Evolutionary conservation across 164 flowering plant genomes (phyloP), one percentile per base, ranked within the genome.

Genomic region (Stephania yunnanensis): DNA sequence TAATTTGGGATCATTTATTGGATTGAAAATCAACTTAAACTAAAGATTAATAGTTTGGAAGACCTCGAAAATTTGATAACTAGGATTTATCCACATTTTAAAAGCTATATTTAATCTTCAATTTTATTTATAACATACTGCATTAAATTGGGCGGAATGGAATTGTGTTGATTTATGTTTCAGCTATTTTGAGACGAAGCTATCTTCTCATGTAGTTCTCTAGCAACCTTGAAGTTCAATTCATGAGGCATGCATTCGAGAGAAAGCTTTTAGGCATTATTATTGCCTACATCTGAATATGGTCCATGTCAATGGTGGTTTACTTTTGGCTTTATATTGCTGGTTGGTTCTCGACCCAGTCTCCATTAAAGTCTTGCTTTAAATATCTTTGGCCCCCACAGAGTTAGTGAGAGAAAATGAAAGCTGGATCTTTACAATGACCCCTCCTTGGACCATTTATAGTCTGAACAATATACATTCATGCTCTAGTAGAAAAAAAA

Each of bases 371-470:
- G 22, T 61, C 66, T 61, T 61, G 20, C 66, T 61, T 61, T 61
- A 19, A n/a, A 61, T 19, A 61, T 61, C 66, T 19, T 9, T 17
- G 66, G 66, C 66, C 66, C 66, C 66, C 66, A 25, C 66, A 61
- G 29, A 17, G 66, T 61, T 61, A 61, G 66, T n/a, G 66, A 61
- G 66, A 61, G 66, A 61, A 61, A 19, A 61, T 61, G 66, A 61
- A 61, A 61, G 66, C 66, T 61, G 8, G 20, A 5, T n/a, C 66
- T 61, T 36, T 61, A 8, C 66, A 61, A 61, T 61, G 66, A 61
- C 66, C n/a, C 42, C 25, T 7, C 29, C 20, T 61, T 20, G 66
- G 25, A 61, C 66, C 66, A n/a, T 61, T 19, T 7, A 52, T 52
- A 17, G n/a, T 6, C 17, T 55, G 17, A 55, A 15, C 25, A 25